Evolutionary conservation across 345 rosid genomes (phyloP).

Genomic region (Camelina sativa): DNA sequence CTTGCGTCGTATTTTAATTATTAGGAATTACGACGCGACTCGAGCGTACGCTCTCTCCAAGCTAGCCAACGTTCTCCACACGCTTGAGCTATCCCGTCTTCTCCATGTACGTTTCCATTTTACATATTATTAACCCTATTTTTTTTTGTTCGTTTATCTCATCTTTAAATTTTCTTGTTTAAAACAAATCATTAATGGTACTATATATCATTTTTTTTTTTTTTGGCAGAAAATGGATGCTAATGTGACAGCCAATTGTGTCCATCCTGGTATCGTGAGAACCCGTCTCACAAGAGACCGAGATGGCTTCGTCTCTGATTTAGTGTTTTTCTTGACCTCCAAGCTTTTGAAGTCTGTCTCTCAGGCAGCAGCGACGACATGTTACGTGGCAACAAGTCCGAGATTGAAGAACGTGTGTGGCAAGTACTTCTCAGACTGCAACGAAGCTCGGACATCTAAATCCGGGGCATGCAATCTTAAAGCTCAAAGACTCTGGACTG

Average conservation of each 20-base stretch:
- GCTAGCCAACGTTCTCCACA: conserved; percentile 89
- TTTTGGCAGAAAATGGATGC: conserved; percentile 70
- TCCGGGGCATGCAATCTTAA: conserved; percentile 60
- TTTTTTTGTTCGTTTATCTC: too few species aligned
- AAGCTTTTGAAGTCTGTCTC: conserved; percentile 87
- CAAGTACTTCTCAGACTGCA: conserved; percentile 87
- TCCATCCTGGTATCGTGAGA: conserved; percentile 92
- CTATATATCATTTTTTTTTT: background rate
- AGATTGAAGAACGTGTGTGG: conserved; percentile 60
- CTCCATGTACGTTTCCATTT: conserved; percentile 41
- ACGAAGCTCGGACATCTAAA: conserved; percentile 73
- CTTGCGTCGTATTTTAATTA: conserved; percentile 29
- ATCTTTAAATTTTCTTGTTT: too few species aligned
- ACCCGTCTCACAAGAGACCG: conserved; percentile 92
- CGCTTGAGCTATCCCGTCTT: conserved; percentile 73
- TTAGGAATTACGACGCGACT: conserved; percentile 78
- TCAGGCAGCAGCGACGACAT: conserved; percentile 97
- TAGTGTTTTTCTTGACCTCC: conserved; percentile 79
- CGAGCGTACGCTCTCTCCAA: conserved; percentile 97
- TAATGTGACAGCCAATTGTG: conserved; percentile 85
- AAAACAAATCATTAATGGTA: too few species aligned
- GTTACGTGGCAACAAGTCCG: conserved; percentile 76
- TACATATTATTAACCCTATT: too few species aligned
- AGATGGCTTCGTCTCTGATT: conserved; percentile 81
- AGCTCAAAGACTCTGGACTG: conserved; percentile 76